These are phyloP conservation scores for Cryphonectria nitschkei DNA, from an alignment of 2,329 filamentous ascomycete species.

Conservation along the genomic window DNA sequence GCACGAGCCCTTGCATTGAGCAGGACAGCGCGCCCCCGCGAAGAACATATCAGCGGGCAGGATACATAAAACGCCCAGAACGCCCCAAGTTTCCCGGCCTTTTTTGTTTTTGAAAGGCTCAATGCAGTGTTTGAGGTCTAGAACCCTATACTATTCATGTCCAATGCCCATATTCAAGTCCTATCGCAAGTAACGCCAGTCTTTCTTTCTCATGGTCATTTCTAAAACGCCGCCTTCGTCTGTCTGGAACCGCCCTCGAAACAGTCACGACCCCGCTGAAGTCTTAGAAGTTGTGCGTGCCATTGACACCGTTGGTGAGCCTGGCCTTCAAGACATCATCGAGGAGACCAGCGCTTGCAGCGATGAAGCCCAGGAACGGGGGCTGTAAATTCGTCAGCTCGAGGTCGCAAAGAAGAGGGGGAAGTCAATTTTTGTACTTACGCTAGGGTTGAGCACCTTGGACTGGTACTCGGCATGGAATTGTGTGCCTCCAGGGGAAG, in stretches of 20 bases:
- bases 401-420: slow-evolving; percentile 23
- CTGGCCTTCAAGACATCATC: slow-evolving; percentile 42
- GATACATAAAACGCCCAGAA: slow-evolving; percentile 16
- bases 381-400: slow-evolving; percentile 31
- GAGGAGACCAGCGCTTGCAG: slow-evolving; percentile 72
- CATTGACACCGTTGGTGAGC: slow-evolving; percentile 26
- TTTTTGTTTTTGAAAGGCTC: not conserved
- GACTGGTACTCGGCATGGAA: slow-evolving; percentile 30
- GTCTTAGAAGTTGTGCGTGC: slow-evolving; percentile 22
- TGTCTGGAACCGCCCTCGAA: slow-evolving; percentile 2
- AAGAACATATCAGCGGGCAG: not conserved
- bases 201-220: not conserved
- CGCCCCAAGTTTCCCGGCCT: not conserved
- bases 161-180: not conserved
- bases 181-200: slow-evolving; percentile 13
- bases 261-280: no score
- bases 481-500: slow-evolving; percentile 23
- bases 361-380: slow-evolving; percentile 83
- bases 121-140: slow-evolving; percentile 18
- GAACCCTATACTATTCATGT: slow-evolving; percentile 14
- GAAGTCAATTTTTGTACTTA: slow-evolving; percentile 8
- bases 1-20: not conserved
- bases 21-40: no score
- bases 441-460: slow-evolving; percentile 30
- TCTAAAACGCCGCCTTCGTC: slow-evolving; percentile 6